These are phyloP conservation scores for Pigoraptor vietnamica DNA, from an alignment of 78 protist genomes.

Conservation along the genomic window DNA sequence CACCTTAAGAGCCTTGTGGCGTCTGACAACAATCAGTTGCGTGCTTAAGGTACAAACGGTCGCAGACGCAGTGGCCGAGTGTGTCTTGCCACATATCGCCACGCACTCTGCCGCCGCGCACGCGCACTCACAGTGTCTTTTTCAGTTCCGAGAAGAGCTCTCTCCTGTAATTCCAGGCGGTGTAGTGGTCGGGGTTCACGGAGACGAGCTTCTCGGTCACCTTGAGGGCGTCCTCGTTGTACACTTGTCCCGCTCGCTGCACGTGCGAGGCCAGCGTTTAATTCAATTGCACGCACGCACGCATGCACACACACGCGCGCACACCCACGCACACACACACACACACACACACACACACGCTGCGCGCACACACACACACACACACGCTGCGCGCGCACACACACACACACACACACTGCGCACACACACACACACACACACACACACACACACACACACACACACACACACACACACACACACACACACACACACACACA, in stretches of 20 bases:
- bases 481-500: too few relatives aligned
- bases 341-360: neutral
- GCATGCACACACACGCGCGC: neutral
- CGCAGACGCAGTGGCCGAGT: too few relatives aligned
- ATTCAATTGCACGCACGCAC: neutral
- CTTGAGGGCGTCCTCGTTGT: slow-evolving; percentile 3
- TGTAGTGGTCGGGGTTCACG: slow-evolving; percentile 79
- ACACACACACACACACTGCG: too few relatives aligned
- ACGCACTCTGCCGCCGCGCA: too few relatives aligned
- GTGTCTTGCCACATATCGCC: neutral
- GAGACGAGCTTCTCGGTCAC: slow-evolving; percentile 35
- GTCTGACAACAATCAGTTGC: too few relatives aligned
- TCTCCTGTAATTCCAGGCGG: slow-evolving; percentile 80
- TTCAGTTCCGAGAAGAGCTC: slow-evolving; percentile 8
- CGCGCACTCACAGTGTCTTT: neutral
- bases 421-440: too few relatives aligned
- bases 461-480: too few relatives aligned
- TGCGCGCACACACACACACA: too few relatives aligned
- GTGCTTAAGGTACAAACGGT: too few relatives aligned
- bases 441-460: too few relatives aligned
- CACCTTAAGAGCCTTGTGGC: too few relatives aligned
- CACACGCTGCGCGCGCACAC: too few relatives aligned
- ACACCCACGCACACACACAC: neutral
- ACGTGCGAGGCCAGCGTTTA: neutral
- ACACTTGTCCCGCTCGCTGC: neutral